Base-by-base conservation (phyloP, 2,329 filamentous ascomycete species). In the Fusarium buharicum region DNA sequence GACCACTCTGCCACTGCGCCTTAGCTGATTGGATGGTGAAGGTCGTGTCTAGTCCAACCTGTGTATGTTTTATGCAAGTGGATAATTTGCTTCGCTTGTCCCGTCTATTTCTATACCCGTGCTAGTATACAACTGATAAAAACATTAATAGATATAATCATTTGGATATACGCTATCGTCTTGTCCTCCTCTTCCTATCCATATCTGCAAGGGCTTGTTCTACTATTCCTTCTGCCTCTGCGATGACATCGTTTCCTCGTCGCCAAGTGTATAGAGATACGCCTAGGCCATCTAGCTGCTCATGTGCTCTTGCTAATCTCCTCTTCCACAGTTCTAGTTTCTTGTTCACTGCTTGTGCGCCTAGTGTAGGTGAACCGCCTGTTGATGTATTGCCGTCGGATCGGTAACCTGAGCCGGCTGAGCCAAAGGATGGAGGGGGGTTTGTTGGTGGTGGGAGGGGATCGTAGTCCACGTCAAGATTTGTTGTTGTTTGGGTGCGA, bases 211-310 rank as follows among this genome's bases (percentile, higher is more conserved):
- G 68, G 27, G 82, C 82, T 58, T 82, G 79, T 73, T 82, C 82
- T 4, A 92, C 85, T 55, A 93, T 82, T 13, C 81, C 84, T 49
- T 87, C 80, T 3, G 89, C 87, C 73, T 91, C 88, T 1, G 80
- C 79, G 52, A 86, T 80, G 8, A 91, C 89, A 77, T 95, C 91
- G 24, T 82, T 79, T 0, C 91, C 91, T 11, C 83, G 84, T 37
- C 89, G 82, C 91, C 91, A 95, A 17, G 84, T 91, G 62, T 90
- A 86, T 31, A 95, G 72, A 63, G 83, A 78, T 1, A 95, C 89
- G 4, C 89, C 89, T 34, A 87, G 79, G 6, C 80, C 77, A n/a
- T 85, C 84, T 10, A 94, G 79, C 34, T 79, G 75, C 27, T 86
- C 78, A 62, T 90, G 86, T 4, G 91, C 90, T 39, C 85, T 79